A percentile compares a stretch with the other conserved stretches of the same genome.
phyloP scores from a whole-genome alignment of 441 rosid species.

The Populus hybrid region DNA sequence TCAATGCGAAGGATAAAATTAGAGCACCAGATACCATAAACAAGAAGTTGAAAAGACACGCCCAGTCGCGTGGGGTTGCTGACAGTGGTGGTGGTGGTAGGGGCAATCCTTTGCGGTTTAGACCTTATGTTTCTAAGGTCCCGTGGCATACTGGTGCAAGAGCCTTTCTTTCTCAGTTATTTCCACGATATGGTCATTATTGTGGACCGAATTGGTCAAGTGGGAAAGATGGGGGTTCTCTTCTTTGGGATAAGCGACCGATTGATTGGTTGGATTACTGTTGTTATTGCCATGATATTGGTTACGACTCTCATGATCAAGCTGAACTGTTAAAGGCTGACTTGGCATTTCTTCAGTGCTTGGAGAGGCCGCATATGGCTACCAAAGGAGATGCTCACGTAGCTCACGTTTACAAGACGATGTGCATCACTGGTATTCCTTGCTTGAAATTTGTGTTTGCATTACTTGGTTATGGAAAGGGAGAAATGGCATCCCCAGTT shows the following conservation, averaged over 20 bases:
- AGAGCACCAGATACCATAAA: slow-evolving; percentile 30
- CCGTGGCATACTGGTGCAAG: slow-evolving; percentile 97
- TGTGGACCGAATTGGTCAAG: slow-evolving; percentile 99
- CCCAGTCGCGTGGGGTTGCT: slow-evolving; percentile 24
- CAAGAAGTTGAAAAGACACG: slow-evolving; percentile 54
- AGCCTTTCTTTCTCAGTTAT: slow-evolving; percentile 81
- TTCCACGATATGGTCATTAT: slow-evolving; percentile 94
- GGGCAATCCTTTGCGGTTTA: slow-evolving; percentile 52
- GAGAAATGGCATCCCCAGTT: background rate
- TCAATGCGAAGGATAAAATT: slow-evolving; percentile 23
- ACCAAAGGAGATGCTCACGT: slow-evolving; percentile 58
- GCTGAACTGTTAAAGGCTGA: slow-evolving; percentile 79
- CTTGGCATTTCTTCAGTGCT: slow-evolving; percentile 80
- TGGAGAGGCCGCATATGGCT: slow-evolving; percentile 61
- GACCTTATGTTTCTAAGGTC: slow-evolving; percentile 89
- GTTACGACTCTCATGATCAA: slow-evolving; percentile 88
- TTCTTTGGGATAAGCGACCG: slow-evolving; percentile 86
- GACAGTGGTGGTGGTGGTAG: slow-evolving; percentile 18
- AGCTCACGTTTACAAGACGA: slow-evolving; percentile 71
- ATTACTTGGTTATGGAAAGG: background rate
- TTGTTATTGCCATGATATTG: slow-evolving; percentile 97
- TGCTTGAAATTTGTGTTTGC: background rate
- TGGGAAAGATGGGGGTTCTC: slow-evolving; percentile 86
- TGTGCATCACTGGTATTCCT: slow-evolving; percentile 74
- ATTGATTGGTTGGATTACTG: slow-evolving; percentile 97